Evolutionary conservation across 768 basidiomycete genomes (phyloP), one percentile per base, ranked within the genome.

Genomic region (Russula compacta): DNA sequence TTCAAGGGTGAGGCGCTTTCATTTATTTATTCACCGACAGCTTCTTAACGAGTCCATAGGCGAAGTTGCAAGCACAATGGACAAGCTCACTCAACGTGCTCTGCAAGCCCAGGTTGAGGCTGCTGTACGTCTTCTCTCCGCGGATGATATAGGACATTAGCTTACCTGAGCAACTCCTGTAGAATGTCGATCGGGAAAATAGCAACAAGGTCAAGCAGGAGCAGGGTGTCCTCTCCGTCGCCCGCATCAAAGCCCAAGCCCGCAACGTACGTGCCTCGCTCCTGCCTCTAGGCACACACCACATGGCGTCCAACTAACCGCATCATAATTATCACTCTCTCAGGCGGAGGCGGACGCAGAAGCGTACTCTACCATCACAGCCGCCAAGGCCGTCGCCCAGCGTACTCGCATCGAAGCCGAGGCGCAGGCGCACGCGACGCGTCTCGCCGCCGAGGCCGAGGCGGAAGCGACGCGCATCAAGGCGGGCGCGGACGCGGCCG

Each of bases 21-120:
- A 33, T 7, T n/a, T 53, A 36, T 15, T 21, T 29, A 29, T 29
- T 29, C 24, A 29, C 7, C 1, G 7, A 33, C 8, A 14, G 1
- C 3, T 12, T 10, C 4, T 24, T 44, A 6, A 32, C 52, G 6
- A 53, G 3, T 9, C 36, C 9, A 47, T 53, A 71, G 73, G 89
- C 60, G 89, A 92, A 68, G 90, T 91, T 65, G 90, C 88, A 1
- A 75, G 80, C 32, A 89, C 88, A 1, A 92, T 91, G 89, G 86
- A 91, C 69, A 88, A 89, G 69, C 77, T 91, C 56, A 92, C 88
- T 67, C 88, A 88, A 4, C 81, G 90, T 66, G 90, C 87, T 21
- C 75, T 92, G 40, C 87, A 92, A 70, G 88, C 90, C 10, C 90
- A 93, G 71, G 89, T 92, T 33, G 90, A 92, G 71, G 89, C 89